Conservation (phyloP, 75 land plant genomes). For the Larix kaempferi region DNA sequence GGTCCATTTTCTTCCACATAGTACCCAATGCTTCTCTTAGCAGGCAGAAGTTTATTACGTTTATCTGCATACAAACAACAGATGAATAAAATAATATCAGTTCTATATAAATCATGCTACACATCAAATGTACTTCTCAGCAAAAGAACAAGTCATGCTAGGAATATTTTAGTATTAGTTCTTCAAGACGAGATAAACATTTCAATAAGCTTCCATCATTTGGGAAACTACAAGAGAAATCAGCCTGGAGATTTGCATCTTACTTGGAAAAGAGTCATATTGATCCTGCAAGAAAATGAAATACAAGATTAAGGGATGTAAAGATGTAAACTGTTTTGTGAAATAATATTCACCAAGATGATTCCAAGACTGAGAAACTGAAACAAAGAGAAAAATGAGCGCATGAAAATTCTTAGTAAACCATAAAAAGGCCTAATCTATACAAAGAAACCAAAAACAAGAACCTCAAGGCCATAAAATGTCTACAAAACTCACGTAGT, state of each 20-base stretch:
- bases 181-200: not conserved
- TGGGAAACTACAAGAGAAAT: not conserved
- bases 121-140: not conserved
- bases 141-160: not conserved
- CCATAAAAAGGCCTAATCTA: too few relatives aligned
- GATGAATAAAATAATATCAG: not conserved
- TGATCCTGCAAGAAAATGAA: conserved; percentile 8
- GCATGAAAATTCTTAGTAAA: too few relatives aligned
- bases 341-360: not conserved
- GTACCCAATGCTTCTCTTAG: not conserved
- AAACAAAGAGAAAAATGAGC: too few relatives aligned
- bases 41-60: not conserved
- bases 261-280: conserved; percentile 8
- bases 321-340: not conserved
- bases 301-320: not conserved
- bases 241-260: not conserved
- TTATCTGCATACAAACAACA: conserved; percentile 8
- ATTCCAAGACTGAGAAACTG: not conserved
- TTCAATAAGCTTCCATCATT: not conserved
- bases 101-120: not conserved
- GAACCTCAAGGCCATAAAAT: too few relatives aligned
- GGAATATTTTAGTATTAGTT: not conserved
- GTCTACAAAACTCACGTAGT: too few relatives aligned
- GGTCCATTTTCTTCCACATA: not conserved
- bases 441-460: too few relatives aligned